A percentile compares a stretch with the other conserved stretches of the same genome.
phyloP scores from a whole-genome alignment of 805 yeast genomes.

The Blastobotrys peoriensis region DNA sequence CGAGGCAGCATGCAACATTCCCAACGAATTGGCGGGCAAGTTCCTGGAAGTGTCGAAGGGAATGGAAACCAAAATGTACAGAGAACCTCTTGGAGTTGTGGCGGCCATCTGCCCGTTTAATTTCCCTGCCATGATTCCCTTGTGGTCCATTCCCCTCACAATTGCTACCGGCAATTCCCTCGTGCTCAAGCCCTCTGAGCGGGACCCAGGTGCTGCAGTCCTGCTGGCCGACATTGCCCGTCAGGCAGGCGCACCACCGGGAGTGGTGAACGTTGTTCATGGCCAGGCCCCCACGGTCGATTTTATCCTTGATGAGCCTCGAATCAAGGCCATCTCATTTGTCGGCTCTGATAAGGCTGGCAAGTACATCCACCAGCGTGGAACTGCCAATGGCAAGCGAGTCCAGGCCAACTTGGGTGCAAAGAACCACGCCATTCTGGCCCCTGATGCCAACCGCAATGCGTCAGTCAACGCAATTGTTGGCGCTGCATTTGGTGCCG shows the following conservation, averaged over 20 bases:
- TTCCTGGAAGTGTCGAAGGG: slow-evolving; percentile 62
- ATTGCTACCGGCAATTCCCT: slow-evolving; percentile 70
- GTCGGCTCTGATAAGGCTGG: slow-evolving; percentile 81
- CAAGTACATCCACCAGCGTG: slow-evolving; percentile 60
- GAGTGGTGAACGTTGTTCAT: slow-evolving; percentile 66
- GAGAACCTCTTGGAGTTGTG: slow-evolving; percentile 65
- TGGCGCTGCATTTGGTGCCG: slow-evolving; percentile 79
- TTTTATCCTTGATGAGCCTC: slow-evolving; percentile 62
- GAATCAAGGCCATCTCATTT: slow-evolving; percentile 70
- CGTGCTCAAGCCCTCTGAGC: slow-evolving; percentile 63
- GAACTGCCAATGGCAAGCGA: slow-evolving; percentile 62
- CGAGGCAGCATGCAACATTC: slow-evolving; percentile 63
- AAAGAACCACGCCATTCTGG: slow-evolving; percentile 66
- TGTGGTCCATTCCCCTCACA: slow-evolving; percentile 59
- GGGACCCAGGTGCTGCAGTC: slow-evolving; percentile 79
- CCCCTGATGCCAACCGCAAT: slow-evolving; percentile 65
- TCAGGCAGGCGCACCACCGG: slow-evolving; percentile 72
- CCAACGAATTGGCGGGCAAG: slow-evolving; percentile 55
- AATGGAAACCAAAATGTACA: slow-evolving; percentile 72
- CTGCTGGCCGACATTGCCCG: slow-evolving; percentile 64
- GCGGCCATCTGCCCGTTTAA: slow-evolving; percentile 77
- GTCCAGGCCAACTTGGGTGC: slow-evolving; percentile 78
- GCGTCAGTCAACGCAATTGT: slow-evolving; percentile 59
- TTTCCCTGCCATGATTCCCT: slow-evolving; percentile 80
- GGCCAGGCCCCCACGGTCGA: slow-evolving; percentile 70